Conservation (phyloP, 768 basidiomycete species). For the Mrakia hoshinonis region DNA sequence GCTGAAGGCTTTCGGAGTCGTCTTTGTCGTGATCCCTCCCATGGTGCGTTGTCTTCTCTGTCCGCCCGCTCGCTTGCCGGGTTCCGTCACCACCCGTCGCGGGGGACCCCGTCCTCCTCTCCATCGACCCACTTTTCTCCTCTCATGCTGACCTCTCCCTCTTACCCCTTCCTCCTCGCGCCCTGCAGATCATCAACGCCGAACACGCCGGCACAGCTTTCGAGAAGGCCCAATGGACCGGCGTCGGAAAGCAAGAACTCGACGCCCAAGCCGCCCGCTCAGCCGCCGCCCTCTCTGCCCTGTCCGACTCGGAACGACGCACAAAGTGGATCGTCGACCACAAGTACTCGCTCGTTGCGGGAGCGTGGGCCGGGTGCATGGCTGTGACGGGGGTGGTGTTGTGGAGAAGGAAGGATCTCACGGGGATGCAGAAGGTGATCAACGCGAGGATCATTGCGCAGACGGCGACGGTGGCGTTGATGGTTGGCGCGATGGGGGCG, state of each 20-base stretch:
- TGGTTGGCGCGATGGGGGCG: not conserved
- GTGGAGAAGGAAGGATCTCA: not conserved
- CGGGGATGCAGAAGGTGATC: constrained; percentile 10
- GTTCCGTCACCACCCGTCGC: no score
- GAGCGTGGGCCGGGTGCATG: constrained; percentile 14
- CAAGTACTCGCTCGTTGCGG: constrained; percentile 7
- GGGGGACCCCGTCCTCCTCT: no score
- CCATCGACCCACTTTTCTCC: no score
- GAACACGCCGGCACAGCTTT: not conserved
- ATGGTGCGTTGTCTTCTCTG: no score
- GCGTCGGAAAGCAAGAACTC: not conserved
- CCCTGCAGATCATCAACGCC: constrained; percentile 14
- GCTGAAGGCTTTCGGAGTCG: constrained; percentile 9
- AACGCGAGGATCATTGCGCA: constrained; percentile 16
- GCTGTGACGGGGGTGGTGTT: not conserved
- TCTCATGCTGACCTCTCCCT: no score
- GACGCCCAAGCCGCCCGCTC: not conserved
- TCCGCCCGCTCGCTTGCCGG: no score
- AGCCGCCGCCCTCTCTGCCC: no score
- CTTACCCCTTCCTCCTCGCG: no score
- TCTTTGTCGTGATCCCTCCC: not conserved
- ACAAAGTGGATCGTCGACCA: not conserved
- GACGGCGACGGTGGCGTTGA: not conserved
- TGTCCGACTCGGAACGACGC: not conserved
- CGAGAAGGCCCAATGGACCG: constrained; percentile 4